Conservation (phyloP, 2,329 filamentous ascomycete species). For the Tolypocladium sp. region DNA sequence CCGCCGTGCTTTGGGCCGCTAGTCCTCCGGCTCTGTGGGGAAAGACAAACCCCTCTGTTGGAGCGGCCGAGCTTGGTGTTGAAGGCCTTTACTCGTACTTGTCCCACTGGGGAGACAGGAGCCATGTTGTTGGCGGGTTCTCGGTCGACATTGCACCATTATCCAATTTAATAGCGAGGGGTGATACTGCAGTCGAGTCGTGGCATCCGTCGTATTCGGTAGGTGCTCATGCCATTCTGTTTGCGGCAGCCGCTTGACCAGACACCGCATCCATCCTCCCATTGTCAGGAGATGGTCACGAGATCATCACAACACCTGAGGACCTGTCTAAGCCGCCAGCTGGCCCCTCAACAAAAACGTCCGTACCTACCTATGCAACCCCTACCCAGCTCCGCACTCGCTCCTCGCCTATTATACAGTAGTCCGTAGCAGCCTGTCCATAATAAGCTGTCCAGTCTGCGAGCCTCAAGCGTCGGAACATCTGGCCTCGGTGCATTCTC, state of each 20-base stretch:
- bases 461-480: not conserved
- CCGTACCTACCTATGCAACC: not conserved
- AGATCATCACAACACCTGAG: not conserved
- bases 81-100: not conserved
- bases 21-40: not conserved
- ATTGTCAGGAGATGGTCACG: not conserved
- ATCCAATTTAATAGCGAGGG: not conserved
- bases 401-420: not conserved
- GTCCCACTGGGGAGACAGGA: not conserved
- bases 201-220: not conserved
- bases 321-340: not conserved
- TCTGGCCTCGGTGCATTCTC: not conserved
- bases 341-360: not conserved
- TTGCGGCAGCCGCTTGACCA: not conserved
- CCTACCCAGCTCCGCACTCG: not conserved
- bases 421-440: not conserved
- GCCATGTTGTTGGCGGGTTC: not conserved
- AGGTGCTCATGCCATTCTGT: not conserved
- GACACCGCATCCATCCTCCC: not conserved
- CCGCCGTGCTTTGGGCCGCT: conserved; percentile 1
- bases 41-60: not conserved
- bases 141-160: not conserved
- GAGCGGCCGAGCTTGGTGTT: too few relatives aligned
- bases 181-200: not conserved
- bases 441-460: not conserved